Conservation (phyloP, 768 basidiomycete genomes). For the Hemileccinum impolitum region DNA sequence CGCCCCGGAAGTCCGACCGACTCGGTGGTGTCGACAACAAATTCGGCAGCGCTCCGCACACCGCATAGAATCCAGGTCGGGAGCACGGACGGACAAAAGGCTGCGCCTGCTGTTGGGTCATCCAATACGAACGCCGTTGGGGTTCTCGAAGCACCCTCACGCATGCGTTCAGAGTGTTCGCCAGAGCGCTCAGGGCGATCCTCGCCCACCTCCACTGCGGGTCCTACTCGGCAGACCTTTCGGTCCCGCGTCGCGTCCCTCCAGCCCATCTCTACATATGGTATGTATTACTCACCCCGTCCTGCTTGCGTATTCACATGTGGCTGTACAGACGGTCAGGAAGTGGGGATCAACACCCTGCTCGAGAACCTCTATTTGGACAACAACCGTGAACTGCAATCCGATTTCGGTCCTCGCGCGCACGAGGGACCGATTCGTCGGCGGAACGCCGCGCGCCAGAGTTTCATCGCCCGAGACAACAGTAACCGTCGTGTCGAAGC, state of each 20-base stretch:
- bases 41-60: constrained; percentile 57
- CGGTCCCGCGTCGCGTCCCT: constrained; percentile 50
- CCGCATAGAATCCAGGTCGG: constrained; percentile 66
- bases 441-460: constrained; percentile 68
- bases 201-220: constrained; percentile 67
- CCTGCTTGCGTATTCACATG: background rate
- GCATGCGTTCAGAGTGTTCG: constrained; percentile 61
- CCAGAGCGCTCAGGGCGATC: constrained; percentile 73
- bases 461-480: constrained; percentile 64
- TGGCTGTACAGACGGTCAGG: constrained; percentile 70
- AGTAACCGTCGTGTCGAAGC: constrained; percentile 63
- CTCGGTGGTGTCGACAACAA: constrained; percentile 70
- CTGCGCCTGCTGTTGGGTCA: constrained; percentile 85
- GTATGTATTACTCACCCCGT: constrained; percentile 35
- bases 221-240: constrained; percentile 48
- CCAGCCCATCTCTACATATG: constrained; percentile 67
- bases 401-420: constrained; percentile 89
- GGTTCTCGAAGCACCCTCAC: constrained; percentile 71
- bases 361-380: constrained; percentile 89
- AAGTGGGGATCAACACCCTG: constrained; percentile 84
- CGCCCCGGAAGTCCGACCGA: constrained; percentile 80
- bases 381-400: constrained; percentile 77
- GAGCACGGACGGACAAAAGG: constrained; percentile 75
- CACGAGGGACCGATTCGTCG: constrained; percentile 79
- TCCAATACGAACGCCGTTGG: constrained; percentile 83